Evolutionary conservation across 2,329 filamentous ascomycete genomes (phyloP).

Genomic region (Ciborinia camelliae): DNA sequence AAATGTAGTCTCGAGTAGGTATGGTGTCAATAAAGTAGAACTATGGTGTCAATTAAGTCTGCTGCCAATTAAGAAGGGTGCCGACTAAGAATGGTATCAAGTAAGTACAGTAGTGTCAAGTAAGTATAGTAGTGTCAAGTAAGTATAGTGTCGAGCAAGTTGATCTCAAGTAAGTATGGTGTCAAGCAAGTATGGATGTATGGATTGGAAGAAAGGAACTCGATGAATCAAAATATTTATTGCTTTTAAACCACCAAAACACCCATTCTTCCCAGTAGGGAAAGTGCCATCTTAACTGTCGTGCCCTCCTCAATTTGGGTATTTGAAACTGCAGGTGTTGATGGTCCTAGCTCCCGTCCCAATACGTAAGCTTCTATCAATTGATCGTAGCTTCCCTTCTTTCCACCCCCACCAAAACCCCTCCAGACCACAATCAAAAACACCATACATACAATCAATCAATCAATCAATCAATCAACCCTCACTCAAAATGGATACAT

Average conservation of each 20-base stretch:
- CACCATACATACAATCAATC: constrained; percentile 4
- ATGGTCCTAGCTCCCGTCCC: constrained; percentile 5
- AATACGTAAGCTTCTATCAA: too few species aligned
- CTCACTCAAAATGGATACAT: constrained; percentile 27
- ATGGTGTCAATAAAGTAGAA: neutral
- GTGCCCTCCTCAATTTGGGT: neutral
- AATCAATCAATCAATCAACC: neutral
- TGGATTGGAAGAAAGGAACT: too few species aligned
- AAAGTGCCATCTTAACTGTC: neutral
- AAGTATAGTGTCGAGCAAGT: neutral
- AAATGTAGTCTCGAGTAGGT: neutral
- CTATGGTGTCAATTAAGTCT: neutral
- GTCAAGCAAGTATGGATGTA: too few species aligned
- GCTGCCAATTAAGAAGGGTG: neutral
- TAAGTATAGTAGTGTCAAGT: neutral
- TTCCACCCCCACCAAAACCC: constrained; percentile 7
- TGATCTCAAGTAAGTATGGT: neutral
- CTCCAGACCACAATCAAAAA: constrained; percentile 16
- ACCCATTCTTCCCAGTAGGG: neutral
- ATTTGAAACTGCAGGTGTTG: neutral
- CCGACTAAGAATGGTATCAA: neutral
- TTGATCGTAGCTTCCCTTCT: neutral
- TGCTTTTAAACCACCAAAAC: neutral
- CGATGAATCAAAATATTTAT: neutral
- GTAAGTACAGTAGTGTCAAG: neutral